Evolutionary conservation across 2,329 filamentous ascomycete species (phyloP), one percentile per base, ranked within the genome.

Genomic region (Claviceps quebecensis): DNA sequence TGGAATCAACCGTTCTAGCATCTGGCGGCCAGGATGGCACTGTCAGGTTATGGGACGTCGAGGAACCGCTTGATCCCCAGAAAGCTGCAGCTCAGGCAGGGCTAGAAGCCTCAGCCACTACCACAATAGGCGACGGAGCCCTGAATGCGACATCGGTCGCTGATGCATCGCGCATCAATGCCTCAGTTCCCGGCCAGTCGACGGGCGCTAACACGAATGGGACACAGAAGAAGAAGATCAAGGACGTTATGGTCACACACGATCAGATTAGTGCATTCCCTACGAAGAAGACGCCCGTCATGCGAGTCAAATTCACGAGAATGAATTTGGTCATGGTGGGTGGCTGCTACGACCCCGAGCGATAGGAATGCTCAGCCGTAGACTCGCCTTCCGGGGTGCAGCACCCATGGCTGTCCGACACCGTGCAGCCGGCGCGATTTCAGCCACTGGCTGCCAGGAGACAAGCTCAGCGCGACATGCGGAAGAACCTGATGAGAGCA

Each of bases 241-340:
- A 96, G 67, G 91, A 96, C 60, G 87, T 89, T 4, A 87, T 87
- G 60, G 85, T 95, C 45, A 90, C 85, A 0, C 84, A 89, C 0
- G 93, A 98, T 63, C 93, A 97, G 69, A 94, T 98, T 69, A 88
- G 82, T 56, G 90, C 87, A 1, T 97, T 96, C 64, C 83, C 88
- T 0, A 97, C 93, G 4, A 98, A 98, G 77, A 95, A 95, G 70
- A 91, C 86, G 16, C 90, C 91, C 0, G 87, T 97, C 11, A 87
- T 94, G 68, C 93, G 91, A 69, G 90, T 95, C 50, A 81, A 85
- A 61, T 96, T 96, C 61, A 97, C 93, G 3, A 76, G 88, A 54
- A 96, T 95, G 87, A 98, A 98, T 65, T 68, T 97, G 57, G 84
- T 96, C 13, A 74, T 97, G 55, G 89, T 89, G 22, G 88, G 86